Evolutionary conservation across 2,329 filamentous ascomycete genomes (phyloP), one percentile per base, ranked within the genome.

Genomic region (Emergomyces pasteurianus): DNA sequence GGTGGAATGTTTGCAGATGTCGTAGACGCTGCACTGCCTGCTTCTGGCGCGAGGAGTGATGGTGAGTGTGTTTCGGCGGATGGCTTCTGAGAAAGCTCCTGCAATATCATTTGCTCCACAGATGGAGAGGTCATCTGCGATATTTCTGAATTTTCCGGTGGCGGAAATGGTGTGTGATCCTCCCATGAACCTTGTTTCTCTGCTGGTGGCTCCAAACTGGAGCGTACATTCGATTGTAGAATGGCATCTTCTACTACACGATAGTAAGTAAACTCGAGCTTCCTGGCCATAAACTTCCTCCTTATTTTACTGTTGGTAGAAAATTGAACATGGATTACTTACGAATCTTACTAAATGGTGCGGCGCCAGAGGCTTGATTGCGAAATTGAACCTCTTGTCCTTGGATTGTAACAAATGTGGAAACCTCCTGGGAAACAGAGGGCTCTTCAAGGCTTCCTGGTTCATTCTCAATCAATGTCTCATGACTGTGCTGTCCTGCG

Each of bases 311-410:
- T 5, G 10, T 21, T 9, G 12, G 26, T 49, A 9, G 5, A 26
- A 49, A 21, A n/a, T 3, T n/a, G 46, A 26, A 26, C 9, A 0
- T 18, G 14, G 49, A n/a, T 18, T n/a, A 53, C 49, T 31, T 53
- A 53, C 49, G 8, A 16, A 53, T 53, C 9, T 31, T 36, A 18
- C 28, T 34, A 21, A 36, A 31, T 36, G 61, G 59, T 60, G 60
- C 76, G 78, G 3, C 63, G 58, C n/a, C n/a, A n/a, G 28, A 64
- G 63, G 62, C 75, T 78, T 46, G 18, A 2, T 21, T 18, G n/a
- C 2, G 10, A 21, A 9, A 21, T 21, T 46, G 42, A 46, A 21
- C 42, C n/a, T 21, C 42, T 21, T 21, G 42, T 21, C n/a, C 42
- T 9, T n/a, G n/a, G 18, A 21, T 18, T 46, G n/a, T 46, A 46